Conservation (phyloP, 805 yeast species). For the Yarrowia sp. region DNA sequence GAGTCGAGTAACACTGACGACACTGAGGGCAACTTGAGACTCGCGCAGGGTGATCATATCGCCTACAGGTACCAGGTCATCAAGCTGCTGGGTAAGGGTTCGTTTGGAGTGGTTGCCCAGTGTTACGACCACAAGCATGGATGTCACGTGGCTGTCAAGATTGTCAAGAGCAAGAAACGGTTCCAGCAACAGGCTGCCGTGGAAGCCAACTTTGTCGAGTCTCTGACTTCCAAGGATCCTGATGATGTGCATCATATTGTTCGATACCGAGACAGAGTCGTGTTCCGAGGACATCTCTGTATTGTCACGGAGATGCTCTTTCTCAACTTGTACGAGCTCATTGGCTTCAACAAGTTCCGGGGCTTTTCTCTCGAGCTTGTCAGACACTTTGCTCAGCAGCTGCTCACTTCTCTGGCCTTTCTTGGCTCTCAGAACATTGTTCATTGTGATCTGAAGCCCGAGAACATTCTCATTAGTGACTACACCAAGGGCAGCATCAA, state of each 20-base stretch:
- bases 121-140: slow-evolving; percentile 71
- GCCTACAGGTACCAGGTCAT: slow-evolving; percentile 74
- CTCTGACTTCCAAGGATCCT: slow-evolving; percentile 52
- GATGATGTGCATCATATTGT: slow-evolving; percentile 54
- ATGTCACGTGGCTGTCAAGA: slow-evolving; percentile 71
- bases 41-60: slow-evolving; percentile 69
- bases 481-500: slow-evolving; percentile 60
- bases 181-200: slow-evolving; percentile 80
- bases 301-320: slow-evolving; percentile 77
- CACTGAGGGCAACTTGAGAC: slow-evolving; percentile 64
- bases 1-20: slow-evolving; percentile 68
- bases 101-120: slow-evolving; percentile 79
- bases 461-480: slow-evolving; percentile 68
- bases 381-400: slow-evolving; percentile 58
- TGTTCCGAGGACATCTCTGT: slow-evolving; percentile 82
- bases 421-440: slow-evolving; percentile 65
- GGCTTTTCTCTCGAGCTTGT: slow-evolving; percentile 51
- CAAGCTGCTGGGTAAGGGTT: slow-evolving; percentile 71
- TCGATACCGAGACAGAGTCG: slow-evolving; percentile 70
- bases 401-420: slow-evolving; percentile 65
- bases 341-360: slow-evolving; percentile 50
- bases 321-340: slow-evolving; percentile 66
- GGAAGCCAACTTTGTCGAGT: slow-evolving; percentile 72
- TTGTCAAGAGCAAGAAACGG: slow-evolving; percentile 73
- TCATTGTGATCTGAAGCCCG: slow-evolving; percentile 89